A percentile compares a stretch with the other conserved stretches of the same genome.
Conservation (phyloP, 1,284 basidiomycete species). For the Moniliophthora roreri region DNA sequence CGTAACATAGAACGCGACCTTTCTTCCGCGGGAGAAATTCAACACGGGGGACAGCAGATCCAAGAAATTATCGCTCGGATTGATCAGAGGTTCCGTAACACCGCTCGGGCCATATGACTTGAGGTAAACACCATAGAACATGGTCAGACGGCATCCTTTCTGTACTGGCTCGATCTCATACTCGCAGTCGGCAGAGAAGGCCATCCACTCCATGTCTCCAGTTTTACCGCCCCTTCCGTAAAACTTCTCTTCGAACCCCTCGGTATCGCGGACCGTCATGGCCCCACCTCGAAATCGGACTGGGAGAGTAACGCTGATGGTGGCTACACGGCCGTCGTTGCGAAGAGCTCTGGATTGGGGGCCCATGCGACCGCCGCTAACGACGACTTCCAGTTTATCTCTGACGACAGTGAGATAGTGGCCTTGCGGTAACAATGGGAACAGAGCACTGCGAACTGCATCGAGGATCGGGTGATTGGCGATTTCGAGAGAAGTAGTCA, state of each 20-base stretch:
- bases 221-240: slow-evolving; percentile 58
- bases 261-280: slow-evolving; percentile 54
- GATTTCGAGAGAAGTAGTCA: slow-evolving; percentile 74
- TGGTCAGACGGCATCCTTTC: slow-evolving; percentile 65
- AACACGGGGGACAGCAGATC: slow-evolving; percentile 68
- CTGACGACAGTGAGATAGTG: slow-evolving; percentile 67
- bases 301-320: slow-evolving; percentile 70
- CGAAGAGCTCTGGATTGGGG: slow-evolving; percentile 51
- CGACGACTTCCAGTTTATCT: slow-evolving; percentile 69
- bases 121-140: slow-evolving; percentile 71
- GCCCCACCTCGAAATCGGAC: slow-evolving; percentile 70
- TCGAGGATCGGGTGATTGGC: slow-evolving; percentile 79
- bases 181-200: slow-evolving; percentile 70
- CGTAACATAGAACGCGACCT: slow-evolving; percentile 68
- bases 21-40: slow-evolving; percentile 66
- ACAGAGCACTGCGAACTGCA: slow-evolving; percentile 65
- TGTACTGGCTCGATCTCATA: slow-evolving; percentile 71
- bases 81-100: slow-evolving; percentile 58
- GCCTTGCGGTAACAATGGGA: slow-evolving; percentile 64
- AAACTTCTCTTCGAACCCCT: slow-evolving; percentile 64
- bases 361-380: slow-evolving; percentile 57
- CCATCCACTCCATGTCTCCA: slow-evolving; percentile 73
- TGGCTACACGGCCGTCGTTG: slow-evolving; percentile 69
- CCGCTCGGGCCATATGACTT: slow-evolving; percentile 63
- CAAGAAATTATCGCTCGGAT: slow-evolving; percentile 71